Base-by-base conservation (phyloP, 345 rosid genomes). In the Cardamine occulta region DNA sequence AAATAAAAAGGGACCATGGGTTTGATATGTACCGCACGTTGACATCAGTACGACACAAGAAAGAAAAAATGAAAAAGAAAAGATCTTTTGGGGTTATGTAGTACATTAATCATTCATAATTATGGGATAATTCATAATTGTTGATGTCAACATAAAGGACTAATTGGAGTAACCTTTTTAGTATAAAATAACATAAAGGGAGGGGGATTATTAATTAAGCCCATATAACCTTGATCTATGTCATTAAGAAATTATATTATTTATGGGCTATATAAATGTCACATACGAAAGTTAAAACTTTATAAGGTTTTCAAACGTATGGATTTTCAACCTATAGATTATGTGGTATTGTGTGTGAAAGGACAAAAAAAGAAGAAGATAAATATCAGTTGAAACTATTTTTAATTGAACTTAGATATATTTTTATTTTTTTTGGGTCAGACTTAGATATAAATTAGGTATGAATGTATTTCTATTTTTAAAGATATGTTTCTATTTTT, bases 1-100 rank as follows among this genome's bases (percentile, higher is more conserved):
- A 17, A 49, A 5, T 14, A 8, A 26, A 5, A 26, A 5, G 58
- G 57, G 47, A 19, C 11, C 18, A 49, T 67, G 63, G 56, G 65
- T 42, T 63, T 69, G 32, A 28, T 54, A 45, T 70, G 66, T 76
- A 76, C 80, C 80, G 66, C 80, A 76, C 80, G 75, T 76, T 76
- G 71, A 63, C 66, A 44, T 63, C 49, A 63, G 75, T 76, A 76
- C 75, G 70, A 76, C 80, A 63, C 51, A 76, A 53, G 7, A 37
- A 17, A 35, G 8, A 12, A 10, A 49, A 23, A 3, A 18, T 10
- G 34, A 40, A 2, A 44, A 39, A 35, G 0, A 15, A n/a, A 74
- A 8, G 14, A 0, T 0, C 7, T 40, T 56, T 74, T 68, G 3
- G 54, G 49, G 7, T 75, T 34, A 53, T 75, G 69, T 61, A 76